A percentile compares a stretch with the other conserved stretches of the same genome.
These are phyloP conservation scores for Cystobasidium pallidum DNA, from an alignment of 1,284 basidiomycete genomes.

Conservation along the genomic window DNA sequence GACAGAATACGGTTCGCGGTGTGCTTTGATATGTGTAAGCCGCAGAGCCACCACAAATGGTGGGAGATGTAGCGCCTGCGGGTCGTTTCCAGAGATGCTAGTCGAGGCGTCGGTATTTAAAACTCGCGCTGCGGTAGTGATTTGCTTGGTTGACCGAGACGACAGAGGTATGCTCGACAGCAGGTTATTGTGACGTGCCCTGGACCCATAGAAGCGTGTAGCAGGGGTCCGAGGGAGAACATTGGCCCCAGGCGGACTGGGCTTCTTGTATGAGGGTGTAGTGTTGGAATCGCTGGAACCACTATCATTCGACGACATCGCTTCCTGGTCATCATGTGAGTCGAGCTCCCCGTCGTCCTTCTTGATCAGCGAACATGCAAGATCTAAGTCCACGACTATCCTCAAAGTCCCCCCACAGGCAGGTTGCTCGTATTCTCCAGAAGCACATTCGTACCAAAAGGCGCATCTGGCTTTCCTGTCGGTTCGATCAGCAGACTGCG, in stretches of 20 bases:
- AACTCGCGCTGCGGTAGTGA: not conserved
- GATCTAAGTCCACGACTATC: conserved; percentile 21
- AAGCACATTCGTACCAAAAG: conserved; percentile 19
- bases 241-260: not conserved
- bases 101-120: not conserved
- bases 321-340: not conserved
- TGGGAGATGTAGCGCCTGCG: not conserved
- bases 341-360: not conserved
- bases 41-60: conserved; percentile 14
- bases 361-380: not conserved
- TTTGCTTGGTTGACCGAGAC: not conserved
- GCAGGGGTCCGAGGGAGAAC: not conserved
- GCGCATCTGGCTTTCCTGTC: conserved; percentile 11
- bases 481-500: not conserved
- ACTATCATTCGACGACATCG: not conserved
- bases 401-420: conserved; percentile 16
- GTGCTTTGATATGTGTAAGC: conserved; percentile 10
- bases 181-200: not conserved
- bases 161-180: not conserved
- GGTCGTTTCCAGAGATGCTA: no score
- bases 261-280: not conserved
- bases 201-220: not conserved
- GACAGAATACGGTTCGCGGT: conserved; percentile 3
- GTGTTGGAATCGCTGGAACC: not conserved
- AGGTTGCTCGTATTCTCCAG: conserved; percentile 18